Base-by-base conservation (phyloP, 805 yeast species). In the Pichia nanzhaoensis region DNA sequence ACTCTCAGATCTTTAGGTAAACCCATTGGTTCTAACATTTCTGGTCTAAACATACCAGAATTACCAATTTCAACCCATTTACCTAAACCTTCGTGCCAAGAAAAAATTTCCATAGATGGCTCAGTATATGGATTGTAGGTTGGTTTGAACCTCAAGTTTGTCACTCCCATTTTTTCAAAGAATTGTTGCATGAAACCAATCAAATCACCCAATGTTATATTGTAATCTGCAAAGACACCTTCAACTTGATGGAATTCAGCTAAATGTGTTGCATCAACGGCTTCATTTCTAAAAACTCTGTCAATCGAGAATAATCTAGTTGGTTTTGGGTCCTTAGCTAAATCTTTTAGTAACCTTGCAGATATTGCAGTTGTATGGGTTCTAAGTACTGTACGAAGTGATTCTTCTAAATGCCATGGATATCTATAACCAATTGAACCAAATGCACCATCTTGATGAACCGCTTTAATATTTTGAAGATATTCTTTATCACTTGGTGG, bases 11-110 rank as follows among this genome's bases (percentile, higher is more conserved):
- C 84, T 71, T 82, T 82, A 49, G 99, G 99, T 60, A 93, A 77
- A 31, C 99, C 99, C 98, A 93, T 91, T 37, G 96, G 72, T 70
- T 89, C 96, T 64, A 95, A 75, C 99, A 93, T 93, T 71, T 93
- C 99, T 13, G 99, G 99, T 70, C 99, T 82, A 77, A 93, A 93
- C 96, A 93, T 84, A 66, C 99, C 99, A 17, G 97, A 89, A 75
- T 93, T 93, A 67, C 99, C 99, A 60, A 93, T 91, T 74, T 93
- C 99, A 51, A 93, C 99, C 99, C 99, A 95, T 66, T 88, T 93
- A 56, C 76, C 82, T 58, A 93, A 76, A 41, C 96, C 96, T 57
- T 80, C 82, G 69, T 93, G 99, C 84, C 87, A 93, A 41, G 97
- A 93, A 67, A 84, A 93, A 55, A 93, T 93, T 73, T 93, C 99